phyloP scores from a whole-genome alignment of 1,284 basidiomycete species.

The Fomitopsis pinicola region DNA sequence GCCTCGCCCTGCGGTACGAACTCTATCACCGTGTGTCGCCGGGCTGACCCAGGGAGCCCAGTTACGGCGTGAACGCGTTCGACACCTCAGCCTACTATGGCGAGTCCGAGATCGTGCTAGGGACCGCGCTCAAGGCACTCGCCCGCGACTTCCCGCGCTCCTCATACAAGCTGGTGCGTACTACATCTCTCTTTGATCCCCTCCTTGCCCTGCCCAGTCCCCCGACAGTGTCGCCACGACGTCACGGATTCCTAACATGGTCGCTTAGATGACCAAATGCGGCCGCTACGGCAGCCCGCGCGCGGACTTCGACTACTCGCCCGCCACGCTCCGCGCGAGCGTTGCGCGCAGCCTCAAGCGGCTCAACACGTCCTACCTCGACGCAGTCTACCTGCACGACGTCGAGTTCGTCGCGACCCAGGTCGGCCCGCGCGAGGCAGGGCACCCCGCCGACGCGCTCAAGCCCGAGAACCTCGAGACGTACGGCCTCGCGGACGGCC shows the following conservation, averaged over 20 bases:
- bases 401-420: conserved; percentile 79
- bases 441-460: conserved; percentile 56
- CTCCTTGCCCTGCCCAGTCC: background rate
- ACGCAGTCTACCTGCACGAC: conserved; percentile 89
- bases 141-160: conserved; percentile 72
- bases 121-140: conserved; percentile 66
- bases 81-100: conserved; percentile 92
- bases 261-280: conserved; percentile 82
- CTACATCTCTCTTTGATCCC: background rate
- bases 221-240: background rate
- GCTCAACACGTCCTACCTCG: conserved; percentile 79
- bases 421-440: conserved; percentile 45
- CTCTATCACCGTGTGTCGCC: background rate
- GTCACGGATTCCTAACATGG: background rate
- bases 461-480: conserved; percentile 31
- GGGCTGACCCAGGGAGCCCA: conserved; percentile 22
- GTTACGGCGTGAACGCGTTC: conserved; percentile 87
- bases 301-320: conserved; percentile 77
- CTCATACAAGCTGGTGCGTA: conserved; percentile 69
- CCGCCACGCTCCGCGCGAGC: conserved; percentile 63
- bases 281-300: conserved; percentile 74
- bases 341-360: conserved; percentile 72
- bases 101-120: conserved; percentile 86
- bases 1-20: conserved; percentile 71
- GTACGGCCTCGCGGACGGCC: conserved; percentile 60